Evolutionary conservation across 1,139 yeast species (phyloP).

Genomic region (Zygosaccharomyces pseudobailii): DNA sequence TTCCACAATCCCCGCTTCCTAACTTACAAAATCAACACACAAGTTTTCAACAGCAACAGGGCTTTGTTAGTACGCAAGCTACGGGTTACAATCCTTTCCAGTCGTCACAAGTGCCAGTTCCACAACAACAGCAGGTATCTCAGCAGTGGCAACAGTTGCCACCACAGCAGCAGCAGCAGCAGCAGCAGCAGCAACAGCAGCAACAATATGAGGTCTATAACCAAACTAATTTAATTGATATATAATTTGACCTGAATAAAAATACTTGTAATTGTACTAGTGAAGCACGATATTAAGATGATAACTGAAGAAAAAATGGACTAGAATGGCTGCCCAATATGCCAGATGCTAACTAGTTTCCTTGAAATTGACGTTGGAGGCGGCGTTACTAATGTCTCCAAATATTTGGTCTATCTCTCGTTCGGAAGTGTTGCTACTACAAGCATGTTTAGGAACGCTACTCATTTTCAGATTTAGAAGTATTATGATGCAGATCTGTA

Average conservation of each 20-base stretch:
- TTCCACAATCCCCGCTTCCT: slow-evolving; percentile 7
- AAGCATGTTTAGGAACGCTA: too few relatives aligned
- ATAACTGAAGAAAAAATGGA: too few relatives aligned
- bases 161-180: slow-evolving; percentile 15
- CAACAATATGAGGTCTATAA: slow-evolving; percentile 13
- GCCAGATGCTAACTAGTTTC: too few relatives aligned
- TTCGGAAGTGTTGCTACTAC: too few relatives aligned
- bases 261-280: slow-evolving; percentile 2
- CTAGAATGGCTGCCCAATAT: too few relatives aligned
- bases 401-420: too few relatives aligned
- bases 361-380: too few relatives aligned
- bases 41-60: slow-evolving; percentile 34
- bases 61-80: slow-evolving; percentile 5
- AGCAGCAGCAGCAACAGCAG: slow-evolving; percentile 13
- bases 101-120: slow-evolving; percentile 17
- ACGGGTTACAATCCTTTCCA: slow-evolving; percentile 21
- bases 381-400: too few relatives aligned
- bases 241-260: slow-evolving; percentile 10
- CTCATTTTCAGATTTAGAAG: too few relatives aligned
- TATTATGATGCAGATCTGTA: too few relatives aligned
- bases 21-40: slow-evolving; percentile 29
- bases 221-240: slow-evolving; percentile 32
- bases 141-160: slow-evolving; percentile 23
- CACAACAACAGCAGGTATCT: slow-evolving; percentile 15
- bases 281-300: not conserved